Conservation (phyloP, 2,329 filamentous ascomycete species). For the Ophiocordyceps polyrhachis-furcata region DNA sequence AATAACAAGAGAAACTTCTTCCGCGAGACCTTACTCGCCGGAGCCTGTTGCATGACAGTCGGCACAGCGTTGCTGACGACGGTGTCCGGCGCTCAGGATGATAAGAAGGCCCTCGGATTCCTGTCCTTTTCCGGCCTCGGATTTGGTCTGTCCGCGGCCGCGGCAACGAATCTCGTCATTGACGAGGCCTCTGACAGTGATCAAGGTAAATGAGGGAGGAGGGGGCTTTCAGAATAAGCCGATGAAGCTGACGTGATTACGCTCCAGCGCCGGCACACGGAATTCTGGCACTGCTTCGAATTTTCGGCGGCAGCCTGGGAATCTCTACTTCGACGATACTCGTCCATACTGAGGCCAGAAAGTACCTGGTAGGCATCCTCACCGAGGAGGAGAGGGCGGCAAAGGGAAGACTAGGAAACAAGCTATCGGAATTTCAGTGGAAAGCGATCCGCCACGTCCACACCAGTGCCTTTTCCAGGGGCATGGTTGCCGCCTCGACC, state of each 20-base stretch:
- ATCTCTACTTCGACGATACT: slow-evolving; percentile 33
- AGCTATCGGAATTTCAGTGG: slow-evolving; percentile 11
- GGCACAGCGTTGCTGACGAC: slow-evolving; percentile 29
- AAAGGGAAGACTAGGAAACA: slow-evolving; percentile 6
- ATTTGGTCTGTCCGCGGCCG: slow-evolving; percentile 28
- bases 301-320: slow-evolving; percentile 34
- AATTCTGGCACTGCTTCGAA: slow-evolving; percentile 29
- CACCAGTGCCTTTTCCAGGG: slow-evolving; percentile 22
- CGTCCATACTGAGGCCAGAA: slow-evolving; percentile 13
- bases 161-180: slow-evolving; percentile 25
- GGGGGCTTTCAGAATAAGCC: neutral
- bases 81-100: slow-evolving; percentile 11
- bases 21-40: slow-evolving; percentile 23
- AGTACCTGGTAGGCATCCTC: slow-evolving; percentile 11
- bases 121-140: slow-evolving; percentile 32
- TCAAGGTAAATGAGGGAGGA: slow-evolving; percentile 19
- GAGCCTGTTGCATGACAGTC: slow-evolving; percentile 23
- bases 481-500: slow-evolving; percentile 26
- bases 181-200: slow-evolving; percentile 23
- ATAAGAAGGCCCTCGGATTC: slow-evolving; percentile 28
- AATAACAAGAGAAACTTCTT: slow-evolving; percentile 22
- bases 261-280: slow-evolving; percentile 29
- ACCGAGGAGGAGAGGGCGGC: slow-evolving; percentile 11
- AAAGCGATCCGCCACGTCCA: slow-evolving; percentile 19
- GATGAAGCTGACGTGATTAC: neutral